A percentile compares a stretch with the other conserved stretches of the same genome.
phyloP scores from a whole-genome alignment of 164 flowering plant genomes.

The Vitis riparia region DNA sequence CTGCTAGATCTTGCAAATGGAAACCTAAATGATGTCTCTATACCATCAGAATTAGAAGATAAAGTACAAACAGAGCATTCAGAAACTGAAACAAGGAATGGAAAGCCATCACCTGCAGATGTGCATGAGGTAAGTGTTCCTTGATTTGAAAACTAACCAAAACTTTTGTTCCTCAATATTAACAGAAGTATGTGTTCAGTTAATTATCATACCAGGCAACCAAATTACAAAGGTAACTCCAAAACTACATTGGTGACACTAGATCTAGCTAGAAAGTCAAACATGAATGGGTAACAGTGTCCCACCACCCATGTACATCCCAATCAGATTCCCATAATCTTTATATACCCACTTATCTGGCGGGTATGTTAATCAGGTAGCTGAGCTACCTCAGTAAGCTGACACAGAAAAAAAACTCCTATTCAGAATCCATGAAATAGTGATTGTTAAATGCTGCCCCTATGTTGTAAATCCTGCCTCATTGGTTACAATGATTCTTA shows the following conservation, averaged over 20 bases:
- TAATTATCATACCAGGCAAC: no score
- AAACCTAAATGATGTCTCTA: slow-evolving; percentile 78
- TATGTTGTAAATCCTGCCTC: not conserved
- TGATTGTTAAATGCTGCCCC: not conserved
- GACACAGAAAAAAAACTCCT: not conserved
- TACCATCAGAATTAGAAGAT: slow-evolving; percentile 87
- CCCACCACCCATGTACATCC: no score
- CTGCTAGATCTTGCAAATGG: slow-evolving; percentile 96
- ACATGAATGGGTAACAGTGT: no score
- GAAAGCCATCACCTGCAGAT: slow-evolving; percentile 70
- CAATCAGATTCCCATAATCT: no score
- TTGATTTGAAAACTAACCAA: not conserved
- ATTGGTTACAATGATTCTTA: not conserved
- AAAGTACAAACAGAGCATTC: slow-evolving; percentile 65
- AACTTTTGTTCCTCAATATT: no score
- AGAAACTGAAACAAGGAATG: slow-evolving; percentile 49
- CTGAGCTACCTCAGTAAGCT: no score
- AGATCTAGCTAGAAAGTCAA: no score
- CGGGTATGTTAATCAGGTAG: no score
- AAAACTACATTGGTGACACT: no score
- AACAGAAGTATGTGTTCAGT: no score
- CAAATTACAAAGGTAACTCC: no score
- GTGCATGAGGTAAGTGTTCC: slow-evolving; percentile 69
- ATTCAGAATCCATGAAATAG: not conserved
- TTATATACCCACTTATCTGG: no score